Evolutionary conservation across 192 early-diverging fungal genomes (phyloP), one percentile per base, ranked within the genome.

Genomic region (Gonapodya sp.): DNA sequence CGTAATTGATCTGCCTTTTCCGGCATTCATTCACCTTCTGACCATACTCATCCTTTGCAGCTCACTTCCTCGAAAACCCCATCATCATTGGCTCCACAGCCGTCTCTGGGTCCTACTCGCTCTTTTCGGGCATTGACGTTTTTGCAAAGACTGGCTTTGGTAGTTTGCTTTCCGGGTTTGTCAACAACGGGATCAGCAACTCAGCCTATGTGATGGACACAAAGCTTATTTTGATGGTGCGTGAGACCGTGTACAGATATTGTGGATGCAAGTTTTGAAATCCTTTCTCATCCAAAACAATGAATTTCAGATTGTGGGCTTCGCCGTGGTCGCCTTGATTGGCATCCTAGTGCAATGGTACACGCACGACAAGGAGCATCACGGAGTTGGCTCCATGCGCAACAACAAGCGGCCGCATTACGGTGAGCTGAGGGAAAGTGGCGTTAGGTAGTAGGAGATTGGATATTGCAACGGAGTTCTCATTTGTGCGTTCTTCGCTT

Each of bases 81-180:
- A 86, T 94, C 34, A 84, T 95, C 73, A 91, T 94, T 32, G 81
- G 94, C 36, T 89, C 88, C 31, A 94, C 95, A 2, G 83, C 92
- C 24, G 87, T 95, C 34, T 90, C 92, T 81, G 95, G 95, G 33
- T 88, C 95, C 1, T 95, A 93, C 85, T 89, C 89, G 73, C 88
- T 95, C 84, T 89, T 93, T 82, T 80, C 92, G 31, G 95, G 95
- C 73, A 88, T 95, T 36, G 95, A 96, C 85, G 88, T 92, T 81
- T 96, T 94, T 86, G 88, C 88, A n/a, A 83, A 89, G 18, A 92
- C 93, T 16, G 95, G 95, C 1, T 92, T 94, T 84, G 81, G 85
- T 35, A 86, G 91, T 34, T 87, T 91, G n/a, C 84, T 92, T 24
- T 74, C 85, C 30, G 81, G 84, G 0, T 89, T 94, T 81, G 80